Base-by-base conservation (phyloP, 345 rosid species). In the Hibiscus syriacus region DNA sequence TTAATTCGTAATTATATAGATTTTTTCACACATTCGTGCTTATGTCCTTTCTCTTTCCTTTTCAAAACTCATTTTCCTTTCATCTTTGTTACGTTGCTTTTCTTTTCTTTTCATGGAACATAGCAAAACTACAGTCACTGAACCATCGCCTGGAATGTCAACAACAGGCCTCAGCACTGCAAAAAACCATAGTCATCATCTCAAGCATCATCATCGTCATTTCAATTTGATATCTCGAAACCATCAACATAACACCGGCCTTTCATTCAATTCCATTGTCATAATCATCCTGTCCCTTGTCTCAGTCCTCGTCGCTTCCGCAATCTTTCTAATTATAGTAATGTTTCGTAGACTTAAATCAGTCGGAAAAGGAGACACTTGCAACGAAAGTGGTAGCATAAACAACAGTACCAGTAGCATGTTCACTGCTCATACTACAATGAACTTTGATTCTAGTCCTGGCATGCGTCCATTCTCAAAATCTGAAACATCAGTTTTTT, bases 361-460 rank as follows among this genome's bases (percentile, higher is more conserved):
- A 13, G 14, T 74, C 4, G 81, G 69, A 73, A 78, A 76, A 10
- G 69, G 70, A 48, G 56, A 36, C 63, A 34, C 62, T 56, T 67
- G 73, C 58, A 80, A 74, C 65, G 81, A 78, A 46, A 71, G 36
- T 66, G 53, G 69, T 65, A 55, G 46, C 71, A 52, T 10, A 9
- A 66, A 13, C 55, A 78, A 77, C 67, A 2, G 25, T 19, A 46
- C 66, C 45, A 71, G 73, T 61, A 72, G 72, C 71, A 70, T 72
- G 46, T 79, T 71, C 79, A 53, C 74, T 45, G 65, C 81, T 76
- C 88, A 67, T 60, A 75, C 81, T 55, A 57, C 86, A 27, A 73
- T 70, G 32, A 73, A 75, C 71, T 79, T 80, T 73, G 38, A 78
- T 43, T 80, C 82, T 41, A 90, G 97, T 74, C 96, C 97, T 70